Conservation (phyloP, 805 yeast species). For the Ogataea saltuana region DNA sequence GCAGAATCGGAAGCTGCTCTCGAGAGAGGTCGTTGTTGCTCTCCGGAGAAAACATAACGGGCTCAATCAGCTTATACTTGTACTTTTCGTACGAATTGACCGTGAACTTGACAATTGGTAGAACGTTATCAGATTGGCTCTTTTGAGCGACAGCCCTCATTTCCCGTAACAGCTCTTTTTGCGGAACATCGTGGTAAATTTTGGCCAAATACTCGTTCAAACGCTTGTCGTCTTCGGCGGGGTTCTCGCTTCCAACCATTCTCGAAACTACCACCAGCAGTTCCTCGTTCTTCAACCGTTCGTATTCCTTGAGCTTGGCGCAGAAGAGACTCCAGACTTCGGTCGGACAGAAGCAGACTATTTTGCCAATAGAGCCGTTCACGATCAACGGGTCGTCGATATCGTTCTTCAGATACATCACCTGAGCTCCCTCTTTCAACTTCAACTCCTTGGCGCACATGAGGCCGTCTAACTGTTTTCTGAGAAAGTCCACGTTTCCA, state of each 20-base stretch:
- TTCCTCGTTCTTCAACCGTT: slow-evolving; percentile 19
- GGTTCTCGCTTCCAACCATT: slow-evolving; percentile 16
- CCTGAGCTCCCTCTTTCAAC: slow-evolving; percentile 87
- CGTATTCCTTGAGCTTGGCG: slow-evolving; percentile 30
- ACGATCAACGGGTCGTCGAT: slow-evolving; percentile 67
- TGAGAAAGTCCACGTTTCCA: slow-evolving; percentile 11
- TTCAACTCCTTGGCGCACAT: slow-evolving; percentile 69
- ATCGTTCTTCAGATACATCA: slow-evolving; percentile 83
- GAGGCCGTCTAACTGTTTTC: slow-evolving; percentile 40
- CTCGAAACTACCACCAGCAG: slow-evolving; percentile 18
- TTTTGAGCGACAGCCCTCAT: slow-evolving; percentile 29
- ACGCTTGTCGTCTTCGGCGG: slow-evolving; percentile 23
- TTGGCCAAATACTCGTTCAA: slow-evolving; percentile 18
- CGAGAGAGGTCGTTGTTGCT: slow-evolving; percentile 38
- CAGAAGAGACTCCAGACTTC: slow-evolving; percentile 28
- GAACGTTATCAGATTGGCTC: slow-evolving; percentile 16
- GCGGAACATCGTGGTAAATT: slow-evolving; percentile 6
- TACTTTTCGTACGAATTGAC: slow-evolving; percentile 35
- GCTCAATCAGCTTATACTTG: slow-evolving; percentile 33
- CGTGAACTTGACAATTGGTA: slow-evolving; percentile 52
- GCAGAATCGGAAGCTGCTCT: slow-evolving; percentile 64
- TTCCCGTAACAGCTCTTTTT: slow-evolving; percentile 14
- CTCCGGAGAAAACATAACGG: slow-evolving; percentile 39
- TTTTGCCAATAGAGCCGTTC: slow-evolving; percentile 87
- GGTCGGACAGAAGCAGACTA: slow-evolving; percentile 51